Conservation (phyloP, 2,329 filamentous ascomycete genomes). For the Madurella mycetomatis region DNA sequence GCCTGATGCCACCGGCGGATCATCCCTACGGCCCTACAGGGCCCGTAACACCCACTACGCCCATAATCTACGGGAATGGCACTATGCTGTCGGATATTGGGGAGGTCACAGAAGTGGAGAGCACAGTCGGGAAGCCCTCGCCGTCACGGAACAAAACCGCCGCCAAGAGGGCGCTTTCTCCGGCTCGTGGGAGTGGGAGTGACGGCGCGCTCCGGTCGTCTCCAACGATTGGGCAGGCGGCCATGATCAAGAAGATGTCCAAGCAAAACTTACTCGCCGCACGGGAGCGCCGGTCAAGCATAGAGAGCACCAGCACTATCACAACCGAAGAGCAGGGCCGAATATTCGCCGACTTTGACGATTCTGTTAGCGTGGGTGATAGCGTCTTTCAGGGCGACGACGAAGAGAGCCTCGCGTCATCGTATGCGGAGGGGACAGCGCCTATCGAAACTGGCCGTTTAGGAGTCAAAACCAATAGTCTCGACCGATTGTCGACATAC, state of each 20-base stretch:
- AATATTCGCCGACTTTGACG: slow-evolving; percentile 60
- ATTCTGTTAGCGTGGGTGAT: slow-evolving; percentile 57
- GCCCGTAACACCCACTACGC: slow-evolving; percentile 51
- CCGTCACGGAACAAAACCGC: slow-evolving; percentile 35
- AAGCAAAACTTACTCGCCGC: slow-evolving; percentile 35
- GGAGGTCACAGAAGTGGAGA: slow-evolving; percentile 51
- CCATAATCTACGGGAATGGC: slow-evolving; percentile 65
- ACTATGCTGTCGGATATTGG: slow-evolving; percentile 66
- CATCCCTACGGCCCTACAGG: slow-evolving; percentile 33
- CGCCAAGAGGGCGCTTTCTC: slow-evolving; percentile 29
- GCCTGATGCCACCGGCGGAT: slow-evolving; percentile 33
- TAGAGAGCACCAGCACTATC: slow-evolving; percentile 59
- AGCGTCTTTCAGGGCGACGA: slow-evolving; percentile 64
- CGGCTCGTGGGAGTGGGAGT: slow-evolving; percentile 29
- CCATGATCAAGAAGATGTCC: slow-evolving; percentile 42
- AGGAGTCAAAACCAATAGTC: slow-evolving; percentile 24
- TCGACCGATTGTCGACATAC: slow-evolving; percentile 40
- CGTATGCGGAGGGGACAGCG: slow-evolving; percentile 46
- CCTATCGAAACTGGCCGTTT: slow-evolving; percentile 29
- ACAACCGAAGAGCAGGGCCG: slow-evolving; percentile 46
- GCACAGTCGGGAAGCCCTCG: slow-evolving; percentile 41
- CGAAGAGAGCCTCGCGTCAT: slow-evolving; percentile 60
- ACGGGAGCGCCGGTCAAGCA: slow-evolving; percentile 50
- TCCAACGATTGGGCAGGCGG: slow-evolving; percentile 42
- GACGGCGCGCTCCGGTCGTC: slow-evolving; percentile 40